A percentile compares a stretch with the other conserved stretches of the same genome.
Conservation (phyloP, 202 grass and related monocot species). For the Bolboschoenoplectus hybrid region DNA sequence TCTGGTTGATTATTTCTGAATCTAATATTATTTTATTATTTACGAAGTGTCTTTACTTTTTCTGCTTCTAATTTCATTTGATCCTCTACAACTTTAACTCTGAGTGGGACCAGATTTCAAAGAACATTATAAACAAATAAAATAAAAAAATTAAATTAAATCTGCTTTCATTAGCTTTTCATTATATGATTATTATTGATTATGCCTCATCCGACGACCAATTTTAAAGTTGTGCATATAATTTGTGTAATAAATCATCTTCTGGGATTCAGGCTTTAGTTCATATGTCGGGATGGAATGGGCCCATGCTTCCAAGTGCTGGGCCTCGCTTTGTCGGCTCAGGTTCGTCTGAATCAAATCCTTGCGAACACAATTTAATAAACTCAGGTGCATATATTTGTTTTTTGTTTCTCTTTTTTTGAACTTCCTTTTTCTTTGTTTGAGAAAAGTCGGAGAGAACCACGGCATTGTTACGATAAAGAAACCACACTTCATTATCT, state of each 20-base stretch:
- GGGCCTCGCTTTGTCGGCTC: neutral
- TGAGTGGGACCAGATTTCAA: neutral
- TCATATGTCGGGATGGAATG: slow-evolving; percentile 35
- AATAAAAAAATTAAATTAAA: neutral
- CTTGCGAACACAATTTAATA: slow-evolving; percentile 37
- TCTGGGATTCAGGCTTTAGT: slow-evolving; percentile 3
- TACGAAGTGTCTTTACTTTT: neutral
- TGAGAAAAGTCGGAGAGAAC: slow-evolving; percentile 26
- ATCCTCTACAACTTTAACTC: slow-evolving; percentile 1
- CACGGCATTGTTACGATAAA: neutral
- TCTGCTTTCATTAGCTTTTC: slow-evolving; percentile 8
- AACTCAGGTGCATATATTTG: slow-evolving; percentile 32
- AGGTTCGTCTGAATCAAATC: slow-evolving; percentile 11
- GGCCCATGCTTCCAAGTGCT: slow-evolving; percentile 6
- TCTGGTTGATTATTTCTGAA: slow-evolving; percentile 18
- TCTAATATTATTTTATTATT: slow-evolving; percentile 34
- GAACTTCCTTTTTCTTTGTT: slow-evolving; percentile 1
- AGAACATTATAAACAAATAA: neutral
- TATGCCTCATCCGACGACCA: neutral
- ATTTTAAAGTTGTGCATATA: slow-evolving; percentile 39
- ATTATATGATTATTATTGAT: slow-evolving; percentile 23
- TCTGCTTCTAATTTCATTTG: slow-evolving; percentile 22
- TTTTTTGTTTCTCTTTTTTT: neutral
- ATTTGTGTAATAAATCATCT: neutral
- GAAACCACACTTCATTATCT: neutral